Evolutionary conservation across 2,329 filamentous ascomycete species (phyloP).

Genomic region (Fusarium concolor): DNA sequence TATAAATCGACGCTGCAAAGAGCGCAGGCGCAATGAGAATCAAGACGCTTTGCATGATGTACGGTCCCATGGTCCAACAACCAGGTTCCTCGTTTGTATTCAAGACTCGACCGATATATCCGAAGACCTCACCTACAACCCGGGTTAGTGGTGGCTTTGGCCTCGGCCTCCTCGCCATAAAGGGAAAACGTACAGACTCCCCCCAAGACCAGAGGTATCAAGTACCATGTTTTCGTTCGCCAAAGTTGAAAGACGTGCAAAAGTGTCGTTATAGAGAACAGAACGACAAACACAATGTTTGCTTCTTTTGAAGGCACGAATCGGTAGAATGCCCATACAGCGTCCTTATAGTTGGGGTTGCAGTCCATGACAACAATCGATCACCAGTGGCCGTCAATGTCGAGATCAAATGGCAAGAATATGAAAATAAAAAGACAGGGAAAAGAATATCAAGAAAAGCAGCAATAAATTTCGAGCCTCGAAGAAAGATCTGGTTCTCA

Average conservation of each 20-base stretch:
- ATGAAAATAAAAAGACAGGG: neutral
- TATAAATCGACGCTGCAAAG: constrained; percentile 62
- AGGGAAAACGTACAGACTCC: constrained; percentile 36
- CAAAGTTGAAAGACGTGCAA: constrained; percentile 43
- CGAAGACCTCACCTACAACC: constrained; percentile 42
- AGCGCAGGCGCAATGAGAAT: constrained; percentile 56
- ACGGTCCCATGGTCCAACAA: constrained; percentile 51
- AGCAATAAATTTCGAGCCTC: neutral
- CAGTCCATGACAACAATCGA: constrained; percentile 25
- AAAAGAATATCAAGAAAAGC: neutral
- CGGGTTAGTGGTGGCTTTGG: neutral
- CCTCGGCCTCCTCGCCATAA: neutral
- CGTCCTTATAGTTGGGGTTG: constrained; percentile 40
- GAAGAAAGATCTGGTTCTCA: neutral
- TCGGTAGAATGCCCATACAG: constrained; percentile 43
- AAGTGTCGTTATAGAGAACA: constrained; percentile 40
- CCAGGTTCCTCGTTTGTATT: constrained; percentile 55
- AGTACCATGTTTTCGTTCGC: constrained; percentile 44
- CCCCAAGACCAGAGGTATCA: constrained; percentile 41
- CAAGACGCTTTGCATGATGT: constrained; percentile 55
- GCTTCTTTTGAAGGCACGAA: constrained; percentile 41
- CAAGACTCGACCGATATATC: constrained; percentile 61
- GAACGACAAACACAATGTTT: constrained; percentile 39
- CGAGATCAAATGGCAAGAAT: neutral
- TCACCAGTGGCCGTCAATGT: neutral